These are phyloP conservation scores for Suhomyces atakaporum DNA, from an alignment of 1,139 yeast genomes.

Conservation along the genomic window DNA sequence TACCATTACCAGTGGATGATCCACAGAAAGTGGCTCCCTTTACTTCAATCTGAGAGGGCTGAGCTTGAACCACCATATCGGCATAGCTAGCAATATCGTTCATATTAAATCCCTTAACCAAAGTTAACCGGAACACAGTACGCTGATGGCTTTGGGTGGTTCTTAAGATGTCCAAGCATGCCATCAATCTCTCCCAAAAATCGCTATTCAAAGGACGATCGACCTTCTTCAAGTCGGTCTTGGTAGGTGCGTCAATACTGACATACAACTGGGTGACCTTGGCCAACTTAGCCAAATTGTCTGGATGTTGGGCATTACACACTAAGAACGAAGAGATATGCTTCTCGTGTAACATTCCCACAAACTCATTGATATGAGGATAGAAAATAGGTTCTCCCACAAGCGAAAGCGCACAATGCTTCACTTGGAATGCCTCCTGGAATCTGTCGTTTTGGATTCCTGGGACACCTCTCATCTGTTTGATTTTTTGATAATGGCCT, in stretches of 20 bases:
- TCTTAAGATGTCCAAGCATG: constrained; percentile 77
- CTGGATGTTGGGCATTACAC: constrained; percentile 96
- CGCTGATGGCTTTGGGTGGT: constrained; percentile 77
- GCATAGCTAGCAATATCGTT: constrained; percentile 83
- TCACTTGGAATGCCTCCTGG: constrained; percentile 84
- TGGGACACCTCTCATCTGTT: constrained; percentile 94
- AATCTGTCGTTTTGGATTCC: constrained; percentile 89
- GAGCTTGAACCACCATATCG: constrained; percentile 78
- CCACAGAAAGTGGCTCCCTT: constrained; percentile 97
- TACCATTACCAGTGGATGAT: constrained; percentile 74
- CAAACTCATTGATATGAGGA: constrained; percentile 85
- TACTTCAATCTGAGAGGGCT: constrained; percentile 86
- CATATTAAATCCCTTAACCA: constrained; percentile 92
- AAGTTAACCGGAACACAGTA: constrained; percentile 86
- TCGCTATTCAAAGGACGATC: constrained; percentile 89
- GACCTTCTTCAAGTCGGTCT: constrained; percentile 73
- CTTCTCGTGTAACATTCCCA: constrained; percentile 73
- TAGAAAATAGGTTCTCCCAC: constrained; percentile 96
- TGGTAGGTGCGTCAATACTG: constrained; percentile 89
- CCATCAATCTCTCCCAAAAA: constrained; percentile 86
- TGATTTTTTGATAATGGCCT: constrained; percentile 89
- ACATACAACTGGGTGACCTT: constrained; percentile 91
- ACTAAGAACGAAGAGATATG: constrained; percentile 85
- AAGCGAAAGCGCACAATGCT: constrained; percentile 87
- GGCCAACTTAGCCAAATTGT: constrained; percentile 63